Conservation (phyloP, 176 grass and related monocot genomes). For the Pontederia crassipes region DNA sequence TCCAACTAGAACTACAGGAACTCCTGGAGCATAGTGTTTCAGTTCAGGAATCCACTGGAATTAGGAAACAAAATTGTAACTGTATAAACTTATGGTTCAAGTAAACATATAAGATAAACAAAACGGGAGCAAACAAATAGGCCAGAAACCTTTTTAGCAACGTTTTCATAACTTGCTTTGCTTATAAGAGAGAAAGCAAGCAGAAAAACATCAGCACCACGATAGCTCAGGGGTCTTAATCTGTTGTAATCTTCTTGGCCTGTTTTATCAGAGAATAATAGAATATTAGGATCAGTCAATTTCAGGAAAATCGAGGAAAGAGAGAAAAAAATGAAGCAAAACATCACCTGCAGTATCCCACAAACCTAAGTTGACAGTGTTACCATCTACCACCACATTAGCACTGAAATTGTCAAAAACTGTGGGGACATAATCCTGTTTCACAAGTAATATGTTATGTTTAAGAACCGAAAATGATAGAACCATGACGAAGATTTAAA, state of each 20-base stretch:
- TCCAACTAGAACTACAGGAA: slow-evolving; percentile 38
- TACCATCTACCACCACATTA: slow-evolving; percentile 11
- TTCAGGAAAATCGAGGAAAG: not conserved
- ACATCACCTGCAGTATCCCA: slow-evolving; percentile 10
- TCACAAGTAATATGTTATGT: not conserved
- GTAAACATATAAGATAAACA: not conserved
- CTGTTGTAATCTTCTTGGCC: slow-evolving; percentile 14
- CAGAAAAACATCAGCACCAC: slow-evolving; percentile 8
- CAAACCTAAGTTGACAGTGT: slow-evolving; percentile 7
- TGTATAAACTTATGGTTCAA: not conserved
- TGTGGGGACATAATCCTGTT: slow-evolving; percentile 7
- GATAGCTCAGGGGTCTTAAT: slow-evolving; percentile 12
- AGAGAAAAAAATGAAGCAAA: not conserved
- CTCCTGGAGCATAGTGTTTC: slow-evolving; percentile 34
- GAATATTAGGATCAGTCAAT: too few relatives aligned
- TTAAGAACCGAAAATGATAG: too few relatives aligned
- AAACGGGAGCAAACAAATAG: not conserved
- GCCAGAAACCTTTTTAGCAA: slow-evolving; percentile 1
- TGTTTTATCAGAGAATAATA: not conserved
- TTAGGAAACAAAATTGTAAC: not conserved
- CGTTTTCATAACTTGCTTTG: slow-evolving; percentile 14
- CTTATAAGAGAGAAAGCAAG: slow-evolving; percentile 13
- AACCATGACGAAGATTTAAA: too few relatives aligned
- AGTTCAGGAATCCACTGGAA: slow-evolving; percentile 25
- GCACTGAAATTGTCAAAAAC: slow-evolving; percentile 16